phyloP scores from a whole-genome alignment of 23 red algal species.

The Cyanidium caldarium region DNA sequence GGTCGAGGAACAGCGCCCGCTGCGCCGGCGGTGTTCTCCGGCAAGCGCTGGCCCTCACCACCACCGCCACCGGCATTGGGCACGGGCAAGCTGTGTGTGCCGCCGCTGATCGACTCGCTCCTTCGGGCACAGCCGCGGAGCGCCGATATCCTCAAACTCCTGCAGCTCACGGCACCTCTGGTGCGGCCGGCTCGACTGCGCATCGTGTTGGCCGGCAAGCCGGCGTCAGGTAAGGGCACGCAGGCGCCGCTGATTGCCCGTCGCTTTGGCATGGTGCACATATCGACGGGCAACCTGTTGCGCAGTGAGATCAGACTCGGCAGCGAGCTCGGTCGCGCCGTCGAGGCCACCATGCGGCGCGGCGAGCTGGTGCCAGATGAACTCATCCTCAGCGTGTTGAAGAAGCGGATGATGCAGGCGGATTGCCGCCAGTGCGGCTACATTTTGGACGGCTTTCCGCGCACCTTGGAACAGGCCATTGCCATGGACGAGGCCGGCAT shows the following conservation, averaged over 20 bases:
- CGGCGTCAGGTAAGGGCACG: conserved; percentile 28
- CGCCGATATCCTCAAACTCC: too few species aligned
- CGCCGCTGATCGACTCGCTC: too few species aligned
- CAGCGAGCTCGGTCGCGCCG: background rate
- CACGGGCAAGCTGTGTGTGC: too few species aligned
- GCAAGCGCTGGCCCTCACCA: too few species aligned
- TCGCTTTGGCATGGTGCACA: conserved; percentile 18
- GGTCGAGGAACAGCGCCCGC: too few species aligned
- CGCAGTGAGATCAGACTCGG: conserved; percentile 10
- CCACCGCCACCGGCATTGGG: too few species aligned
- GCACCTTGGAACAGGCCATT: conserved; percentile 1
- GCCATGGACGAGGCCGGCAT: background rate
- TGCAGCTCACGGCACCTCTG: background rate
- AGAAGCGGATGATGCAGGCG: conserved; percentile 6
- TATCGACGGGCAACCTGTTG: conserved; percentile 11
- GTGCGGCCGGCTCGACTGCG: conserved; percentile 7
- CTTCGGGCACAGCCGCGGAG: background rate
- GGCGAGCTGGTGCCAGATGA: conserved; percentile 28
- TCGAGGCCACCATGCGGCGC: background rate
- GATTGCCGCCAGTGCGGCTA: conserved; percentile 18
- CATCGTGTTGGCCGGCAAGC: conserved; percentile 18
- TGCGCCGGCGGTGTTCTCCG: too few species aligned
- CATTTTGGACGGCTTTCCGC: conserved; percentile 34
- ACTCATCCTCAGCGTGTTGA: background rate
- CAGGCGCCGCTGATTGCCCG: conserved; percentile 15